Conservation (phyloP, 1,139 yeast genomes). For the Taphrina populina region DNA sequence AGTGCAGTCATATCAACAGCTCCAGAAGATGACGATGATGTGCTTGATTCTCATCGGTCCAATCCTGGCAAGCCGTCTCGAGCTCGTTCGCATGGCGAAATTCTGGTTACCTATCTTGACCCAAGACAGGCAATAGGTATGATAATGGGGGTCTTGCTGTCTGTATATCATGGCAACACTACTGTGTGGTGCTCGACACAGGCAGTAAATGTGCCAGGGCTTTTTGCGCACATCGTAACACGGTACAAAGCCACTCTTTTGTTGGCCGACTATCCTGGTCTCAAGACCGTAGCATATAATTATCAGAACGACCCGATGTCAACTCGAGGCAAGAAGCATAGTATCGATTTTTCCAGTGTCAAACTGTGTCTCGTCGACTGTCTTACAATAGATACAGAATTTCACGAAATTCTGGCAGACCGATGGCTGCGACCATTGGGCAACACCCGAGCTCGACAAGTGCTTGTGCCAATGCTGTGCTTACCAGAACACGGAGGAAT, state of each 20-base stretch:
- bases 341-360: conserved; percentile 75
- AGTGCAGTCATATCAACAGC: conserved; percentile 56
- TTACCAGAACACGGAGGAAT: conserved; percentile 94
- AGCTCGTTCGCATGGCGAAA: conserved; percentile 30
- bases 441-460: conserved; percentile 69
- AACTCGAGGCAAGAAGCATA: conserved; percentile 74
- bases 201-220: conserved; percentile 77
- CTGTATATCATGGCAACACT: conserved; percentile 81
- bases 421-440: conserved; percentile 91
- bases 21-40: conserved; percentile 46
- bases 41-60: conserved; percentile 12
- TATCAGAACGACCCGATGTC: conserved; percentile 87
- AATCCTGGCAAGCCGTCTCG: conserved; percentile 9
- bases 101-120: conserved; percentile 71
- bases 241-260: conserved; percentile 68
- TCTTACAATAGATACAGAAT: conserved; percentile 90
- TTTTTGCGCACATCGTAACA: conserved; percentile 78
- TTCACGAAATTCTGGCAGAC: conserved; percentile 83
- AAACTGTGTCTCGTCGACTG: conserved; percentile 91
- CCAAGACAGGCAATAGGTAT: conserved; percentile 85
- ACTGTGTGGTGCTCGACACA: conserved; percentile 76
- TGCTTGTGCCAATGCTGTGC: conserved; percentile 86
- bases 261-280: conserved; percentile 82
- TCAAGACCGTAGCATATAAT: conserved; percentile 88
- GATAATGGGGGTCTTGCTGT: conserved; percentile 73